Evolutionary conservation across 2,329 filamentous ascomycete species (phyloP).

Genomic region (Aspergillus bombycis): DNA sequence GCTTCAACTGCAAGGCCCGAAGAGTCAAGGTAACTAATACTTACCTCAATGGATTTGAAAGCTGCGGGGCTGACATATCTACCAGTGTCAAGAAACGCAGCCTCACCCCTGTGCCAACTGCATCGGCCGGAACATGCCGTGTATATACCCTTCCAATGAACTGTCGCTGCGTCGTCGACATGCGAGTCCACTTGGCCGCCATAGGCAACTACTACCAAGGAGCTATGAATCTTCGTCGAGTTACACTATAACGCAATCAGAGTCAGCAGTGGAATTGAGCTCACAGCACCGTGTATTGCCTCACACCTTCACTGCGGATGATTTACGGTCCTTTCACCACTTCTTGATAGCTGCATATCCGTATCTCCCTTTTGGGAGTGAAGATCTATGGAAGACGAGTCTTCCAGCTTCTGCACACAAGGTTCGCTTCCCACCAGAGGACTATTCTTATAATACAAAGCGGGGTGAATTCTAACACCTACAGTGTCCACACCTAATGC

Average conservation of each 20-base stretch:
- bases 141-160: slow-evolving; percentile 35
- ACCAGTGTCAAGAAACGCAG: slow-evolving; percentile 42
- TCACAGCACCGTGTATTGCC: not conserved
- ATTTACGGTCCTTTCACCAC: slow-evolving; percentile 58
- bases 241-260: not conserved
- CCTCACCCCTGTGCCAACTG: slow-evolving; percentile 42
- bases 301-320: slow-evolving; percentile 43
- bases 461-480: slow-evolving; percentile 12
- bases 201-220: slow-evolving; percentile 15
- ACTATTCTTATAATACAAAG: not conserved
- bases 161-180: not conserved
- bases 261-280: slow-evolving; percentile 17
- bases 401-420: slow-evolving; percentile 67
- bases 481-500: slow-evolving; percentile 66
- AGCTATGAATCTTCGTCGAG: not conserved
- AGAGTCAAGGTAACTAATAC: slow-evolving; percentile 51
- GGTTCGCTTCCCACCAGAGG: not conserved
- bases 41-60: not conserved
- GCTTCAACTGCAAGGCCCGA: slow-evolving; percentile 44
- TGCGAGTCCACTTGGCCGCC: not conserved
- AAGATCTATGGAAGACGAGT: slow-evolving; percentile 68
- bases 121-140: slow-evolving; percentile 34
- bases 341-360: slow-evolving; percentile 60
- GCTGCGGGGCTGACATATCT: not conserved
- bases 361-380: slow-evolving; percentile 66